Conservation (phyloP, 2,329 filamentous ascomycete species). For the Xylaria digitata region DNA sequence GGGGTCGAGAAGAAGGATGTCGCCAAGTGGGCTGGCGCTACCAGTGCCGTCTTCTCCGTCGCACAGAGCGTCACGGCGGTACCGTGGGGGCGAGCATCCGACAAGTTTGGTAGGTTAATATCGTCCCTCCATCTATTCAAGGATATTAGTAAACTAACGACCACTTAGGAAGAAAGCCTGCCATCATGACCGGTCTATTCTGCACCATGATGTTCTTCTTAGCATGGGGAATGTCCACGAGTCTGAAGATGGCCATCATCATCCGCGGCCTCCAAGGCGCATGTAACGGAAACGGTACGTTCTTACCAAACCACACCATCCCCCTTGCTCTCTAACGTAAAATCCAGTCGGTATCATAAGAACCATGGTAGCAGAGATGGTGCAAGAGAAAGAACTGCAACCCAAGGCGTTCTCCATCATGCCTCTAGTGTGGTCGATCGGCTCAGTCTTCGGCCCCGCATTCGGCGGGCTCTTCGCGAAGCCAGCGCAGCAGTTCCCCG, state of each 20-base stretch:
- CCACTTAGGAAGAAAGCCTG: constrained; percentile 72
- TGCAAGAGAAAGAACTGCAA: constrained; percentile 86
- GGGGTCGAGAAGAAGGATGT: constrained; percentile 77
- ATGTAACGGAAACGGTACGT: constrained; percentile 83
- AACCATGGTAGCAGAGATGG: constrained; percentile 93
- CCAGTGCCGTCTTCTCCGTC: constrained; percentile 77
- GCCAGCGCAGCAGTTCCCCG: constrained; percentile 79
- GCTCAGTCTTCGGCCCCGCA: constrained; percentile 86
- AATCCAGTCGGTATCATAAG: constrained; percentile 84
- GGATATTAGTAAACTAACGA: neutral
- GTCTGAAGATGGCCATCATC: constrained; percentile 80
- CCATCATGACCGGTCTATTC: constrained; percentile 77
- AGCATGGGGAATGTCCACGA: constrained; percentile 85
- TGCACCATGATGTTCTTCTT: constrained; percentile 86
- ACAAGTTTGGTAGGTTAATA: constrained; percentile 65
- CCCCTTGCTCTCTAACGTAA: constrained; percentile 39
- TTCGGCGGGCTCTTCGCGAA: constrained; percentile 89
- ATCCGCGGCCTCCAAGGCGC: constrained; percentile 83
- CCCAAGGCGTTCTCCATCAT: constrained; percentile 92
- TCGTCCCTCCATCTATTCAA: neutral
- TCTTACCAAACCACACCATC: neutral
- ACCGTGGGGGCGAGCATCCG: constrained; percentile 80
- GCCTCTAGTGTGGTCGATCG: constrained; percentile 89
- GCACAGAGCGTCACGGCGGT: constrained; percentile 78
- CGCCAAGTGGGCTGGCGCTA: constrained; percentile 83